phyloP scores from a whole-genome alignment of 768 basidiomycete genomes.

The Pholiota molesta region DNA sequence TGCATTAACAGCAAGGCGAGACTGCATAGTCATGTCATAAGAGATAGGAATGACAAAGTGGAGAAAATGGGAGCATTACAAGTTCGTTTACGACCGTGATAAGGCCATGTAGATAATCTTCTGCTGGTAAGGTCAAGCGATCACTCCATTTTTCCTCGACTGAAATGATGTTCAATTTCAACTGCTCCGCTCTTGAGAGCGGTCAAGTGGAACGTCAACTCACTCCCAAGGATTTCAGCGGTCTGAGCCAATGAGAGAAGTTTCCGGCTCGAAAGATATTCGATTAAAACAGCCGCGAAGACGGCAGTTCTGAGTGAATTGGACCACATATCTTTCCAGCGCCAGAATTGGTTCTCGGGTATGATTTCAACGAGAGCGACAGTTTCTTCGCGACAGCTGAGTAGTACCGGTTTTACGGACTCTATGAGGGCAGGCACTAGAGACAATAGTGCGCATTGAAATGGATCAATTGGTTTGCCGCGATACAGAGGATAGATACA shows the following conservation, averaged over 20 bases:
- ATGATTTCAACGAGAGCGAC: slow-evolving; percentile 58
- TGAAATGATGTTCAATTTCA: slow-evolving; percentile 28
- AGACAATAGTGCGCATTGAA: slow-evolving; percentile 8
- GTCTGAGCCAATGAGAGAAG: slow-evolving; percentile 60
- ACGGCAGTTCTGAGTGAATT: slow-evolving; percentile 68
- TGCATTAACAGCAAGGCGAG: slow-evolving; percentile 76
- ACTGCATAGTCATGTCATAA: slow-evolving; percentile 42
- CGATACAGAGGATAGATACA: slow-evolving; percentile 3
- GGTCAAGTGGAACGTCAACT: slow-evolving; percentile 28
- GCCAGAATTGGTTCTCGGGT: slow-evolving; percentile 78
- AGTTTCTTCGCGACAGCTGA: slow-evolving; percentile 53
- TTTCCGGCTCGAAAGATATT: slow-evolving; percentile 61
- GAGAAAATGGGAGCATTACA: slow-evolving; percentile 42
- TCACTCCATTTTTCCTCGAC: slow-evolving; percentile 75
- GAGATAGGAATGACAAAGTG: not conserved
- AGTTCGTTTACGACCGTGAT: slow-evolving; percentile 81
- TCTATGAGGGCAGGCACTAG: slow-evolving; percentile 65
- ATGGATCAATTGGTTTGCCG: slow-evolving; percentile 2
- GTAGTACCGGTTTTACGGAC: slow-evolving; percentile 56
- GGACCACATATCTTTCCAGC: slow-evolving; percentile 85
- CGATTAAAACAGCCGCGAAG: slow-evolving; percentile 65
- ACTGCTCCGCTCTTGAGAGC: not conserved
- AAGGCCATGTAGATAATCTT: slow-evolving; percentile 83
- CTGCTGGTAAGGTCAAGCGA: slow-evolving; percentile 61
- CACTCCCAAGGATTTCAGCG: slow-evolving; percentile 67